Conservation (phyloP, 257 asterid genomes). For the Nicotiana tabacum region DNA sequence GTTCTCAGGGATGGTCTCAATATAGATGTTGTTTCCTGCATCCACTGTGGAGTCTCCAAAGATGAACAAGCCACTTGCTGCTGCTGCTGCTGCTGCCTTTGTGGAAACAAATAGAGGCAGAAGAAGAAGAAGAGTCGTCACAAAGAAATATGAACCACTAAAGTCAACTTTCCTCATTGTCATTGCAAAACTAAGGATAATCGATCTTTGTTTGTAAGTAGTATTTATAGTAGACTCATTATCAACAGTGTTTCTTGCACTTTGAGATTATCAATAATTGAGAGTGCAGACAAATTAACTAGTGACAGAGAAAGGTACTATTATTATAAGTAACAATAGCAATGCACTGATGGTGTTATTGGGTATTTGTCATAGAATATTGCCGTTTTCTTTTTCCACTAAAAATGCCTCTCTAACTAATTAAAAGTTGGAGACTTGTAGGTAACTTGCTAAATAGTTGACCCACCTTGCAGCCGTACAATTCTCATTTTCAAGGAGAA, state of each 20-base stretch:
- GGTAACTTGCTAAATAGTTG: too few relatives aligned
- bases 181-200: neutral
- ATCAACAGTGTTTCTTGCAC: neutral
- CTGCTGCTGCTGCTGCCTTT: neutral
- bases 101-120: neutral
- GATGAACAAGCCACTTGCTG: slow-evolving; percentile 29
- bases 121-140: neutral
- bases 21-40: slow-evolving; percentile 46
- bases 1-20: slow-evolving; percentile 40
- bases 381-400: too few relatives aligned
- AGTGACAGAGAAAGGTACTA: neutral
- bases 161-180: neutral
- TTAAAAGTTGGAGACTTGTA: too few relatives aligned
- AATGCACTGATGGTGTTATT: too few relatives aligned
- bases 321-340: neutral
- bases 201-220: neutral
- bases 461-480: too few relatives aligned
- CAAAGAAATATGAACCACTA: neutral
- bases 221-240: neutral
- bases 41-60: slow-evolving; percentile 55
- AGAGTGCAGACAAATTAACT: too few relatives aligned
- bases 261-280: neutral
- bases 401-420: too few relatives aligned
- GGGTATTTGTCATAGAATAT: too few relatives aligned
- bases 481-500: too few relatives aligned